Evolutionary conservation across 2,329 filamentous ascomycete genomes (phyloP), one percentile per base, ranked within the genome.

Genomic region (Microcyclosporella mali): DNA sequence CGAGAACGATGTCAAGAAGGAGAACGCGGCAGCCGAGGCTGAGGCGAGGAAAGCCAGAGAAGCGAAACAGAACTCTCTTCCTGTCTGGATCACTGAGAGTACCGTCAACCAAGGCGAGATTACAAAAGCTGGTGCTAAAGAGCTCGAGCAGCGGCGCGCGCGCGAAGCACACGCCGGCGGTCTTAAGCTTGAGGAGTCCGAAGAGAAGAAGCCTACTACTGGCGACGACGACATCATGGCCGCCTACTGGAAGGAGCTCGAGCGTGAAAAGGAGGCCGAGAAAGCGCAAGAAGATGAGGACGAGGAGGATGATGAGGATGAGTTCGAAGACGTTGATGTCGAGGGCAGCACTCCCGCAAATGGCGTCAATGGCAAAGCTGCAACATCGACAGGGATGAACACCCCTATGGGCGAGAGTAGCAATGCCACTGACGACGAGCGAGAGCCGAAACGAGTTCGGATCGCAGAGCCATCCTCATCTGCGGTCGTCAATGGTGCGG

Each of bases 221-320:
- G 50, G 37, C n/a, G 75, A 72, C 17, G 71, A 79, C 46, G 70
- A 73, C 21, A 70, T 75, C 32, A 75, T 88, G 49, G 81, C 82
- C 43, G 78, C 79, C 41, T 79, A 84, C 43, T 88, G 85, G 60
- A 77, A 77, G 29, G 76, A 75, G 45, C 70, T 88, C 14, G 81
- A 80, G 53, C 75, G 73, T 4, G 78, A 81, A 49, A 75, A 82
- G 61, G 57, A 66, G 34, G 64, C 63, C 11, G 59, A 63, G 33
- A 59, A 66, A 40, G 59, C 63, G 6, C 65, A 68, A 19, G 74
- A 72, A n/a, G 70, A 70, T 32, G 69, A 71, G 41, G 68, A 69
- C 1, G 70, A 72, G 17, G 67, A 68, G 16, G 70, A 70, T 14
- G 70, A 69, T 10, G 73, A 75, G 9, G 75, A 75, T 45, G 73